Evolutionary conservation across 2,329 filamentous ascomycete species (phyloP), one percentile per base, ranked within the genome.

Genomic region (Diaporthe humulicola): DNA sequence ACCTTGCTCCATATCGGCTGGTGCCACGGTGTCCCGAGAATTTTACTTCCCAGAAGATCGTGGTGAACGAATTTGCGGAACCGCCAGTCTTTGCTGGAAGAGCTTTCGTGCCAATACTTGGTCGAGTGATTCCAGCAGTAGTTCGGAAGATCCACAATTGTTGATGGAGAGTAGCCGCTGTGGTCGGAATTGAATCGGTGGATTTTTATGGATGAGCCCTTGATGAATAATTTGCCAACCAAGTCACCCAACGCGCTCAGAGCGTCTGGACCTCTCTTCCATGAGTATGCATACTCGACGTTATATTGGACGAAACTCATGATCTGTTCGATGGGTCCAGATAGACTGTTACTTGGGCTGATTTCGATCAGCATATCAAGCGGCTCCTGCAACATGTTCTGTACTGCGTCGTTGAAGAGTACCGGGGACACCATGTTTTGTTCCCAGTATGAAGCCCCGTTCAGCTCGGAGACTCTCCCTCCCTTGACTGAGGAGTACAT

Each of bases 341-440:
- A 83, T 0, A 88, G 81, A 0, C 86, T 85, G 0, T 86, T 81
- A 58, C 85, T 83, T 3, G 84, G 83, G 0, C 84, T 83, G 5
- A 85, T 64, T 57, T 85, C 83, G 2, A 85, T n/a, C 0, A 80
- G 66, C 8, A 80, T 50, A 48, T 73, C 64, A n/a, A 70, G 60
- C 60, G 60, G 17, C 10, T 70, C 45, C 2, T 74, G 25, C 54
- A 45, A 22, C 22, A 60, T 54, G 3, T 40, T 12, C 45, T 64
- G 72, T 42, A 75, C 45, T 2, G 79, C 79, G 9, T 78, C 73
- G 10, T 70, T 58, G 75, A 83, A 83, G 1, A 80, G 69, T 0
- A 81, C 81, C 2, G 79, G 72, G 1, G 66, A 77, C 1, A 73
- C 75, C 33, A 79, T 61, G 48, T 82, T 81, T 22, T 74, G 48